Percentiles rank a stretch among this genome's conserved stretches.
Evolutionary conservation across 192 early-diverging fungal species (phyloP).

Genomic region (Gaertneriomyces semiglobifer): DNA sequence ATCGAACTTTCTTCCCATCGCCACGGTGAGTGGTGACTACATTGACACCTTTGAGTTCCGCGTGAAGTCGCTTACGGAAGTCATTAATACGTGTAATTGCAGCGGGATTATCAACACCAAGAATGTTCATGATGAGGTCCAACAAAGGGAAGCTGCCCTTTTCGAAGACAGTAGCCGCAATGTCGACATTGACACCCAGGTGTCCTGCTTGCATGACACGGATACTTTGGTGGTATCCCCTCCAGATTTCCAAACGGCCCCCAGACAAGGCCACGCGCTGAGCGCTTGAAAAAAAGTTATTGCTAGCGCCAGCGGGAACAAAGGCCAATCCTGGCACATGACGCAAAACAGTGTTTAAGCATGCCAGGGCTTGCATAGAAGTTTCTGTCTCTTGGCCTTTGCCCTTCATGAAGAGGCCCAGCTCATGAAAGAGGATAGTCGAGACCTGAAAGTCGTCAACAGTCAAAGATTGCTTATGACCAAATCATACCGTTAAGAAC

Average conservation of each 20-base stretch:
- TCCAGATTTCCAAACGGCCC: slow-evolving; percentile 40
- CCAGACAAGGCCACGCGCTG: slow-evolving; percentile 28
- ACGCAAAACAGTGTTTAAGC: slow-evolving; percentile 30
- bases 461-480: neutral
- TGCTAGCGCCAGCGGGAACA: slow-evolving; percentile 23
- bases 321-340: slow-evolving; percentile 34
- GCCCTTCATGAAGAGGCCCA: slow-evolving; percentile 25
- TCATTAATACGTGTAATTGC: slow-evolving; percentile 14
- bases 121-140: slow-evolving; percentile 51
- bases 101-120: slow-evolving; percentile 38
- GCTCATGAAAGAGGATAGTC: slow-evolving; percentile 28
- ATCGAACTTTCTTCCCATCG: slow-evolving; percentile 31
- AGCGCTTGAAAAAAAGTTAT: slow-evolving; percentile 32
- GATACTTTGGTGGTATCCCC: slow-evolving; percentile 42
- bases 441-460: slow-evolving; percentile 9
- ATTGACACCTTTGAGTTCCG: slow-evolving; percentile 26
- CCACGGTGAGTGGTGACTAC: slow-evolving; percentile 32
- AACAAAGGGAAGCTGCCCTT: slow-evolving; percentile 43
- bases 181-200: slow-evolving; percentile 41
- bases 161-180: slow-evolving; percentile 39
- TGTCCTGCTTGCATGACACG: slow-evolving; percentile 44
- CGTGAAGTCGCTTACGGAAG: neutral
- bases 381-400: slow-evolving; percentile 28
- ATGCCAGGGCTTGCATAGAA: slow-evolving; percentile 20
- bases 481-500: neutral